Conservation (phyloP, 306 rosid species). For the Vigna nakashimae region DNA sequence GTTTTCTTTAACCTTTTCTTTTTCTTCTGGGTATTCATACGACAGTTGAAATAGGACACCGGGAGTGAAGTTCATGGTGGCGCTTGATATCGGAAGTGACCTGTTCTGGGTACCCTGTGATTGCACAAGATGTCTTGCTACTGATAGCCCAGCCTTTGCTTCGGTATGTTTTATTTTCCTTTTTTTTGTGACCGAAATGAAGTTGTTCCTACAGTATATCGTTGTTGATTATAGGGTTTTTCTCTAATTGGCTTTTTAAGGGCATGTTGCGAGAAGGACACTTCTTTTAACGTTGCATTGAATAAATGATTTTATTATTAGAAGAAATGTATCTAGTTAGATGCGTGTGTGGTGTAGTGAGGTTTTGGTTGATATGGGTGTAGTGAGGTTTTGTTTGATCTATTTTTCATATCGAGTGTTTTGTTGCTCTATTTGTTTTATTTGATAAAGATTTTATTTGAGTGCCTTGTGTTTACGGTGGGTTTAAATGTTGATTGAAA, state of each 20-base stretch:
- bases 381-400: neutral
- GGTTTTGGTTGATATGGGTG: neutral
- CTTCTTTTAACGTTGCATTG: neutral
- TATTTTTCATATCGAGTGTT: too few relatives aligned
- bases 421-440: too few relatives aligned
- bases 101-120: slow-evolving; percentile 97
- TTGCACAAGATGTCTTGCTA: slow-evolving; percentile 75
- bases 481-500: too few relatives aligned
- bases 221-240: neutral
- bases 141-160: slow-evolving; percentile 62
- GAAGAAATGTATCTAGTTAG: neutral
- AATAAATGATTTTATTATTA: neutral
- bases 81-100: slow-evolving; percentile 94
- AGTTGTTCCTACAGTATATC: neutral
- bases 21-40: slow-evolving; percentile 52
- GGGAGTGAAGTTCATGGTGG: slow-evolving; percentile 93
- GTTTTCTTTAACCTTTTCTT: slow-evolving; percentile 25
- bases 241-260: neutral
- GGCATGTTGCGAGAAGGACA: neutral
- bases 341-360: neutral
- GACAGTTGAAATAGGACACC: slow-evolving; percentile 92
- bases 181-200: slow-evolving; percentile 10
- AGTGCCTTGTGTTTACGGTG: too few relatives aligned
- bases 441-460: too few relatives aligned
- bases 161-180: slow-evolving; percentile 55